Conservation (phyloP, 495 filamentous ascomycete species). For the Penicillium salamii region DNA sequence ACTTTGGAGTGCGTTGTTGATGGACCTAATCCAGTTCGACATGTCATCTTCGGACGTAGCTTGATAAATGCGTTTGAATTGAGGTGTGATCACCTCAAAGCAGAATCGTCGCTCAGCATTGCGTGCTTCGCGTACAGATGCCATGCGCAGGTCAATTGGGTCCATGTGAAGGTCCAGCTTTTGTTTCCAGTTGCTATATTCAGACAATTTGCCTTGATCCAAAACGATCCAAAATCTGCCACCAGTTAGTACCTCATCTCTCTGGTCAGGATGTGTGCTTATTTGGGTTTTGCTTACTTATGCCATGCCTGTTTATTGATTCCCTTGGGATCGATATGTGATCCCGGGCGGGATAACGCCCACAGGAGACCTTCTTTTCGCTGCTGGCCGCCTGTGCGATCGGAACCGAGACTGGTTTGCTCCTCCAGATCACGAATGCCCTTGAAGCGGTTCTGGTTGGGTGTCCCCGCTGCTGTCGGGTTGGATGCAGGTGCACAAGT, state of each 20-base stretch:
- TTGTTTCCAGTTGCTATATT: conserved; percentile 99
- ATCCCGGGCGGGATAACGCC: conserved; percentile 89
- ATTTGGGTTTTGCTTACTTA: conserved; percentile 81
- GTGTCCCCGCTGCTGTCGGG: conserved; percentile 36
- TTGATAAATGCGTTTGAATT: conserved; percentile 95
- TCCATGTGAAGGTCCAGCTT: conserved; percentile 96
- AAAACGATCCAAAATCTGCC: conserved; percentile 95
- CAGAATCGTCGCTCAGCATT: conserved; percentile 95
- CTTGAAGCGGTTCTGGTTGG: conserved; percentile 68
- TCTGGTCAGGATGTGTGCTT: too few species aligned
- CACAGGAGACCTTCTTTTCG: conserved; percentile 92
- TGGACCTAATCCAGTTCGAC: conserved; percentile 92
- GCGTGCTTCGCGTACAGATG: conserved; percentile 91
- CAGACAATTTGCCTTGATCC: conserved; percentile 91
- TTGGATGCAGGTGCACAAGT: conserved; percentile 29
- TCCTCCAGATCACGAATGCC: conserved; percentile 90
- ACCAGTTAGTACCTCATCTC: conserved; percentile 11
- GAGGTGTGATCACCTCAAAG: conserved; percentile 97
- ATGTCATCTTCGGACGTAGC: conserved; percentile 98
- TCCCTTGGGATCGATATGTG: conserved; percentile 90
- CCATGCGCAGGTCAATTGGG: conserved; percentile 94
- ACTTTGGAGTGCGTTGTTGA: conserved; percentile 96
- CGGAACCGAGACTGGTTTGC: conserved; percentile 53
- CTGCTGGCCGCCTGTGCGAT: conserved; percentile 49
- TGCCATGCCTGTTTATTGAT: conserved; percentile 98